phyloP scores from a whole-genome alignment of 208 protist species.

The Trypanosoma lewisi region DNA sequence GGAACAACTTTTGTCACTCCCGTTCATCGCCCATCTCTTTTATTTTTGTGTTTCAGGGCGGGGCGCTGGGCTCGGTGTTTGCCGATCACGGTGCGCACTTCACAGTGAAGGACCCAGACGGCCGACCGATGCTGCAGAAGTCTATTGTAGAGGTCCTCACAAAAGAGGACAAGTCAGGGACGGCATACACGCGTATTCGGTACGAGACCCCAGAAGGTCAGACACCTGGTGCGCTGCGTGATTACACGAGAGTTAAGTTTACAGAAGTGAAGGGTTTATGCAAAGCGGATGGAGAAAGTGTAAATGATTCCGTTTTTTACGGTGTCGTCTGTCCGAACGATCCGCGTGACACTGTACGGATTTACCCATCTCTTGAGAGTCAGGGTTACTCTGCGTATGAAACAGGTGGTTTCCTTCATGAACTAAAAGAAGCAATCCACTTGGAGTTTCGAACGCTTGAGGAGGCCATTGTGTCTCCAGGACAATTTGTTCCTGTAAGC shows the following conservation, averaged over 20 bases:
- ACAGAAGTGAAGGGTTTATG: slow-evolving; percentile 73
- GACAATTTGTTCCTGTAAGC: slow-evolving; percentile 70
- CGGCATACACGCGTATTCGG: slow-evolving; percentile 68
- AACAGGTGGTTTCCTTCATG: slow-evolving; percentile 84
- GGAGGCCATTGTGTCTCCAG: slow-evolving; percentile 53
- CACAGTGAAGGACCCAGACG: slow-evolving; percentile 80
- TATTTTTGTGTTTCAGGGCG: slow-evolving; percentile 69
- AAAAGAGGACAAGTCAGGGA: slow-evolving; percentile 54
- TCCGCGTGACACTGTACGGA: slow-evolving; percentile 72
- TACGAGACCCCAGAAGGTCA: slow-evolving; percentile 86
- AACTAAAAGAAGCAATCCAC: slow-evolving; percentile 66
- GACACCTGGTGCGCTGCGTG: slow-evolving; percentile 71
- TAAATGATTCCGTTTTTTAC: slow-evolving; percentile 66
- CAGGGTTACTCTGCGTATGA: slow-evolving; percentile 71
- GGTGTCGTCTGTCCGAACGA: slow-evolving; percentile 76
- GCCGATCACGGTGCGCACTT: slow-evolving; percentile 76
- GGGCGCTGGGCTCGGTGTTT: slow-evolving; percentile 75
- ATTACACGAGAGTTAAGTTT: slow-evolving; percentile 87
- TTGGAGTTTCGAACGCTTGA: slow-evolving; percentile 61
- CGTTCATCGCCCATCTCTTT: slow-evolving; percentile 70
- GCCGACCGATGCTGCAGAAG: slow-evolving; percentile 78
- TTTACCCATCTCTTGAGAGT: slow-evolving; percentile 81
- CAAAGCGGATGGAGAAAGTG: slow-evolving; percentile 56
- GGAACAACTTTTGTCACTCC: slow-evolving; percentile 75
- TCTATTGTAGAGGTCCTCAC: slow-evolving; percentile 62